Evolutionary conservation across 1,284 basidiomycete species (phyloP).

Genomic region (Wolfiporia cocos): DNA sequence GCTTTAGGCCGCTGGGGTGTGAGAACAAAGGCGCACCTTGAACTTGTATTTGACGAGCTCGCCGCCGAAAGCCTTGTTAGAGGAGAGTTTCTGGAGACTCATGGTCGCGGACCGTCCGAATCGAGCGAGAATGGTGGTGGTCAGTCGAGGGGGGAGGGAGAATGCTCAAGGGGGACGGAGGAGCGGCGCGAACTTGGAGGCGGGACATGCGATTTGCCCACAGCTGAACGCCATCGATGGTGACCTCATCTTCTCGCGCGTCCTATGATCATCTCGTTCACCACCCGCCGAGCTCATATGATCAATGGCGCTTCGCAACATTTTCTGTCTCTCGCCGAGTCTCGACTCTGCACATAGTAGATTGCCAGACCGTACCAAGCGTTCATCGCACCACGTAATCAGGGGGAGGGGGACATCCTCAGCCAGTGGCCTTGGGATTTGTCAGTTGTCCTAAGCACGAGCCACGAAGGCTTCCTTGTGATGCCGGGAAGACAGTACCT

Average conservation of each 20-base stretch:
- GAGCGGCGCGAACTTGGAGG: neutral
- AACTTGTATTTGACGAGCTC: constrained; percentile 84
- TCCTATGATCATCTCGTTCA: constrained; percentile 2
- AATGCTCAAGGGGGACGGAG: constrained; percentile 3
- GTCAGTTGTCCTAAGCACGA: too few relatives aligned
- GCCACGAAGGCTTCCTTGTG: too few relatives aligned
- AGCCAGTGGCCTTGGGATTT: too few relatives aligned
- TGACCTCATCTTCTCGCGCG: constrained; percentile 5
- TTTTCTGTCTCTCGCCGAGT: too few relatives aligned
- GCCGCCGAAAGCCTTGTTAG: constrained; percentile 78
- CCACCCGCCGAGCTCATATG: constrained; percentile 7
- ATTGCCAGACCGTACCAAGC: too few relatives aligned
- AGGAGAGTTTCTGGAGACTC: constrained; percentile 62
- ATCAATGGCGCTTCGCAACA: too few relatives aligned
- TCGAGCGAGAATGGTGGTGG: neutral
- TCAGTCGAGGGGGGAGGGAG: too few relatives aligned
- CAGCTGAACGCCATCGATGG: constrained; percentile 6
- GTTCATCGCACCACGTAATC: too few relatives aligned
- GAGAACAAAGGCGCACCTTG: constrained; percentile 62
- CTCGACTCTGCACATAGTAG: too few relatives aligned
- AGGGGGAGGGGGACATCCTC: too few relatives aligned
- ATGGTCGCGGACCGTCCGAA: constrained; percentile 19
- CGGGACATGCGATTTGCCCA: neutral
- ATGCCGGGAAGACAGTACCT: too few relatives aligned
- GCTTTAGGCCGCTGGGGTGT: too few relatives aligned